phyloP scores from a whole-genome alignment of 768 basidiomycete species.

The Mycena kentingensis region DNA sequence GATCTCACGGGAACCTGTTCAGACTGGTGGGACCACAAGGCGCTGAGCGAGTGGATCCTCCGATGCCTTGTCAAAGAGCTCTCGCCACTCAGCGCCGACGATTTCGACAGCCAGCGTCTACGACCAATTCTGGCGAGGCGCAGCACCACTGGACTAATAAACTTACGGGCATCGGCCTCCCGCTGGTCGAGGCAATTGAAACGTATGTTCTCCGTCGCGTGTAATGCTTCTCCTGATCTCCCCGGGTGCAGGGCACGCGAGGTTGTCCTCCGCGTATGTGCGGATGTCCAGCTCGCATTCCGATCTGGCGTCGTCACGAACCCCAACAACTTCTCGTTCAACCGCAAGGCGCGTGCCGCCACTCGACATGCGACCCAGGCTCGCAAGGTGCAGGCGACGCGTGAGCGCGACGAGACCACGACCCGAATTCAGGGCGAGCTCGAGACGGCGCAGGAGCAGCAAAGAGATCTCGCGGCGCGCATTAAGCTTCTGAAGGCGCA shows the following conservation, averaged over 20 bases:
- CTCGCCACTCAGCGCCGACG: constrained; percentile 18
- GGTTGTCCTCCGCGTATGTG: not conserved
- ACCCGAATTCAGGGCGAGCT: not conserved
- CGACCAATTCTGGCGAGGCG: constrained; percentile 22
- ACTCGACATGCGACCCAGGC: not conserved
- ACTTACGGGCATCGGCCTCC: constrained; percentile 19
- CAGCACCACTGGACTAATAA: constrained; percentile 26
- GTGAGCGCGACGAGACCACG: not conserved
- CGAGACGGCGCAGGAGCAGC: not conserved
- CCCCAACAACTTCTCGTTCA: not conserved
- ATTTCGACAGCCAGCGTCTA: constrained; percentile 21
- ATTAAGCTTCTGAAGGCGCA: not conserved
- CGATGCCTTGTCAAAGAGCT: constrained; percentile 23
- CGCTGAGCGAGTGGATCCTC: constrained; percentile 23
- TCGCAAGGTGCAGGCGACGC: not conserved
- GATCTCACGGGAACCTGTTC: not conserved
- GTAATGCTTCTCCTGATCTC: not conserved
- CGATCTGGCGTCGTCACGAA: not conserved
- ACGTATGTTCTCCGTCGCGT: not conserved
- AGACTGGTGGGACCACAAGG: constrained; percentile 27
- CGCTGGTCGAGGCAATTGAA: constrained; percentile 22
- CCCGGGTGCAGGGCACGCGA: not conserved
- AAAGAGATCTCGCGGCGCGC: not conserved
- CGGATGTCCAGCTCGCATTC: not conserved
- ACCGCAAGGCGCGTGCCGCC: not conserved